Evolutionary conservation across 2,329 filamentous ascomycete species (phyloP).

Genomic region (Verticillium zaregamsianum): DNA sequence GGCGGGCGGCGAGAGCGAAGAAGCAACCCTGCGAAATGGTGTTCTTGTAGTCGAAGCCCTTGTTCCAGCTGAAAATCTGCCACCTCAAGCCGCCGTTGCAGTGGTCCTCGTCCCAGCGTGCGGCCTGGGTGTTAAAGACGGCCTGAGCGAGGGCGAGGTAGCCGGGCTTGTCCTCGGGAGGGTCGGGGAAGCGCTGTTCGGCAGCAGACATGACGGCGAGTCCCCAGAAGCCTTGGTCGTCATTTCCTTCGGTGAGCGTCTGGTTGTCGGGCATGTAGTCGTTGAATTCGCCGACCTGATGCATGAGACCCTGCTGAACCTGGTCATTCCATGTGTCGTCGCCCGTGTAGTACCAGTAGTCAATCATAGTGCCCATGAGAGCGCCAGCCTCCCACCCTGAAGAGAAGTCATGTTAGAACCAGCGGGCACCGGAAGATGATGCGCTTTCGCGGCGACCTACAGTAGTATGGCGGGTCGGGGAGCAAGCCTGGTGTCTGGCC

Average conservation of each 20-base stretch:
- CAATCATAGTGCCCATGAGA: constrained; percentile 66
- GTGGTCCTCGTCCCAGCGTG: constrained; percentile 63
- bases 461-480: constrained; percentile 52
- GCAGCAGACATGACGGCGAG: constrained; percentile 67
- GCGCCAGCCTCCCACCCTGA: constrained; percentile 71
- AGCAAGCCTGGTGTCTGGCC: constrained; percentile 48
- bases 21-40: constrained; percentile 60
- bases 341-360: constrained; percentile 82
- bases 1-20: constrained; percentile 60
- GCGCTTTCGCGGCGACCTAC: constrained; percentile 27
- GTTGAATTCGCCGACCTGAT: constrained; percentile 66
- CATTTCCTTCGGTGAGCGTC: constrained; percentile 65
- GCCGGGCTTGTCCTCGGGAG: constrained; percentile 50
- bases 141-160: constrained; percentile 73
- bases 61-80: constrained; percentile 83
- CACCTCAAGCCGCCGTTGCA: constrained; percentile 77
- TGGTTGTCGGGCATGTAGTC: constrained; percentile 78
- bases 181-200: constrained; percentile 63
- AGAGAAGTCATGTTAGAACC: neutral
- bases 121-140: constrained; percentile 75
- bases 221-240: constrained; percentile 74
- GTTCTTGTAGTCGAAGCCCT: constrained; percentile 75
- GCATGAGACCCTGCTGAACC: constrained; percentile 63
- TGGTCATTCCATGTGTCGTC: constrained; percentile 68
- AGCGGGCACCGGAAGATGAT: neutral